Evolutionary conservation across 1,139 yeast species (phyloP).

Genomic region (Protomyces pachydermus): DNA sequence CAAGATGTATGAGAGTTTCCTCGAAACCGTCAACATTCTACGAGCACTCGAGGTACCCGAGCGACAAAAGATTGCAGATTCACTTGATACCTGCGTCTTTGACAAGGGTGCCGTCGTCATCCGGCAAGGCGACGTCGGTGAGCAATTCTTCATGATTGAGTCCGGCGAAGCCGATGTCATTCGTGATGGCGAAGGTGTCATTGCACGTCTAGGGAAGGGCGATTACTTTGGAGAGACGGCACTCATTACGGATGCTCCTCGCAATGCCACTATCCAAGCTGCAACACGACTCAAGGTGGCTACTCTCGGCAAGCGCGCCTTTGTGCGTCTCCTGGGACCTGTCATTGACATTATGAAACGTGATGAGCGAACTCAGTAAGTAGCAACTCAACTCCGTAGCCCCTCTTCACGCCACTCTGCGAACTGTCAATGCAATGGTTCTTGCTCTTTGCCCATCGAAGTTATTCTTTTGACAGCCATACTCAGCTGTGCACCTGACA

Average conservation of each 20-base stretch:
- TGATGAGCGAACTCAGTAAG: conserved; percentile 3
- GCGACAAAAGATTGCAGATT: conserved; percentile 89
- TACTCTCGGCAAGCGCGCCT: conserved; percentile 83
- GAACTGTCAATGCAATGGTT: too few species aligned
- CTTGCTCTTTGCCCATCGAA: too few species aligned
- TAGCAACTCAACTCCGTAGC: too few species aligned
- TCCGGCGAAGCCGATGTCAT: conserved; percentile 76
- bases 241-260: conserved; percentile 78
- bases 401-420: too few species aligned
- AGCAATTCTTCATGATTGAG: conserved; percentile 84
- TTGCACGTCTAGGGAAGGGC: conserved; percentile 65
- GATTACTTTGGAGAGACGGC: conserved; percentile 97
- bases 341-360: conserved; percentile 24
- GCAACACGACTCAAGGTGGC: conserved; percentile 75
- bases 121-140: conserved; percentile 85
- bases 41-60: conserved; percentile 68
- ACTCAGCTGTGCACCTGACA: too few species aligned
- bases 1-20: conserved; percentile 80
- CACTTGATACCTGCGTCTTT: conserved; percentile 72
- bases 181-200: conserved; percentile 55
- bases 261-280: conserved; percentile 91
- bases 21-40: conserved; percentile 80
- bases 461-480: too few species aligned
- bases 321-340: conserved; percentile 78
- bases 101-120: conserved; percentile 71